These are phyloP conservation scores for Rhodotorula sp. DNA, from an alignment of 1,284 basidiomycete genomes.

Conservation along the genomic window DNA sequence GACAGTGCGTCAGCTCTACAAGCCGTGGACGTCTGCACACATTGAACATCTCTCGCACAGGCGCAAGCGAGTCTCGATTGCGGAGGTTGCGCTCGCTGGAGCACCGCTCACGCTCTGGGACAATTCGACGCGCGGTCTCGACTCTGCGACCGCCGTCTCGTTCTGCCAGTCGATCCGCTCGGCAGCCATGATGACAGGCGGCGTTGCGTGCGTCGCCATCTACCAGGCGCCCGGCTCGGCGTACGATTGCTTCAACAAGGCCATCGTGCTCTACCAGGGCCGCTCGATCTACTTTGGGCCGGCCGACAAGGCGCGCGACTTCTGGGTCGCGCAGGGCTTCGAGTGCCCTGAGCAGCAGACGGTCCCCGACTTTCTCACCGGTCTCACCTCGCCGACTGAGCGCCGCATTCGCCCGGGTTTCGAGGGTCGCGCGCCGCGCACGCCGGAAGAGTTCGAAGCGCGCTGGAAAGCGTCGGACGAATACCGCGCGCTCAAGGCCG, in stretches of 20 bases:
- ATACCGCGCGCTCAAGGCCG: constrained; percentile 49
- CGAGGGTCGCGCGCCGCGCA: constrained; percentile 27
- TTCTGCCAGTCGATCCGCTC: constrained; percentile 56
- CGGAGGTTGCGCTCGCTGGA: constrained; percentile 56
- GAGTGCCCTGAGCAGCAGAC: constrained; percentile 66
- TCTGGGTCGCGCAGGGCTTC: constrained; percentile 77
- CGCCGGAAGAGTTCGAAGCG: constrained; percentile 40
- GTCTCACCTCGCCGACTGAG: constrained; percentile 52
- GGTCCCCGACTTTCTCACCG: constrained; percentile 57
- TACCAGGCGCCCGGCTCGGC: constrained; percentile 65
- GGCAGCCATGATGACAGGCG: constrained; percentile 41
- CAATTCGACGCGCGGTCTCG: constrained; percentile 70
- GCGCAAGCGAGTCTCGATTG: constrained; percentile 62
- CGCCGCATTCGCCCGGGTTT: constrained; percentile 47
- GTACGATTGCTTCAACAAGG: constrained; percentile 63
- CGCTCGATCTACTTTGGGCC: constrained; percentile 78
- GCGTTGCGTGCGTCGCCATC: constrained; percentile 49
- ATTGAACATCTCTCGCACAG: constrained; percentile 42
- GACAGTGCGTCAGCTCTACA: constrained; percentile 44
- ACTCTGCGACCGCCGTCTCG: constrained; percentile 61
- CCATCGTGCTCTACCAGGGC: constrained; percentile 71
- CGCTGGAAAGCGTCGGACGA: constrained; percentile 51
- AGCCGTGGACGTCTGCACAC: constrained; percentile 2
- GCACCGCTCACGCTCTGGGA: constrained; percentile 46
- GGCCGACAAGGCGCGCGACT: constrained; percentile 67